These are phyloP conservation scores for Austroboletus niveus DNA, from an alignment of 1,284 basidiomycete species.

Conservation along the genomic window DNA sequence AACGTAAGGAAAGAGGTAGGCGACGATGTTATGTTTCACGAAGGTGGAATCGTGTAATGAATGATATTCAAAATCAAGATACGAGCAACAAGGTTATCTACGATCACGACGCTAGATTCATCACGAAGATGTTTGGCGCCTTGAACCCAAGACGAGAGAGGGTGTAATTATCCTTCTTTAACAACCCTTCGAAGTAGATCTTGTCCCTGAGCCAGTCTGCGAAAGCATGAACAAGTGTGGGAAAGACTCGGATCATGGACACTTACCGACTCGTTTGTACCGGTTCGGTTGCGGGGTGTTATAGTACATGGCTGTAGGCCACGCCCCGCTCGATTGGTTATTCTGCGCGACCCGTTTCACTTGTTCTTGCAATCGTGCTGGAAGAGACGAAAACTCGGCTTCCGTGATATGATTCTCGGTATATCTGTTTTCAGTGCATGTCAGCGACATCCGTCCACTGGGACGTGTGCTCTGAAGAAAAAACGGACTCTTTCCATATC, in stretches of 20 bases:
- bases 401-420: conserved; percentile 65
- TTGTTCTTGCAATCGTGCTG: conserved; percentile 63
- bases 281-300: conserved; percentile 44
- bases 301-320: conserved; percentile 44
- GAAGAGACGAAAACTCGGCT: conserved; percentile 57
- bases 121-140: conserved; percentile 74
- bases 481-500: conserved; percentile 68
- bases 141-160: conserved; percentile 62
- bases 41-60: too few species aligned
- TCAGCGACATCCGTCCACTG: neutral
- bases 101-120: conserved; percentile 40
- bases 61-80: too few species aligned
- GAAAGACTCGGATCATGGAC: neutral
- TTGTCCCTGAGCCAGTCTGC: conserved; percentile 75
- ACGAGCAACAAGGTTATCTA: neutral
- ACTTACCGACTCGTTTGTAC: conserved; percentile 59
- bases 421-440: conserved; percentile 46
- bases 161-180: conserved; percentile 57
- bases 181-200: conserved; percentile 65
- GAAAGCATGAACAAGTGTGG: conserved; percentile 1
- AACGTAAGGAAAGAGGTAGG: too few species aligned
- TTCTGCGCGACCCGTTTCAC: conserved; percentile 57
- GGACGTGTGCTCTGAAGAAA: neutral
- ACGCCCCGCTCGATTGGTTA: conserved; percentile 36
- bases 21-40: too few species aligned